Conservation (phyloP, 78 protist genomes). For the Creolimax fragrantissima region DNA sequence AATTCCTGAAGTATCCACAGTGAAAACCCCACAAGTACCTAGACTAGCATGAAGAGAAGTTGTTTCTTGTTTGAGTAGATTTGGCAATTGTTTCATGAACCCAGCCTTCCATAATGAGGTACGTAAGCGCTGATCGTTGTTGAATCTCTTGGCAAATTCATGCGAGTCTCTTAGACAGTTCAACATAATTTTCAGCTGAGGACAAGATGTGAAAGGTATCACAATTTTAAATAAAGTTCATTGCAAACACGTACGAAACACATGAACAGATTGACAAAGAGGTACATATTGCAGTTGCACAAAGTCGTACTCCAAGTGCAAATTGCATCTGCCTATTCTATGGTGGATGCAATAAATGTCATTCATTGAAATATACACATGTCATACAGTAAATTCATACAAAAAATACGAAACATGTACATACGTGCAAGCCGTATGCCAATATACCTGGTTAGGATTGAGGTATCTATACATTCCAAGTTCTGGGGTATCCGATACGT, state of each 20-base stretch:
- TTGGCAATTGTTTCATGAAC: slow-evolving; percentile 19
- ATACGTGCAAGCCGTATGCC: background rate
- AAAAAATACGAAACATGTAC: too few species aligned
- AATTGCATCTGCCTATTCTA: too few species aligned
- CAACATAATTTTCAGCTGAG: background rate
- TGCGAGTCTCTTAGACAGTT: background rate
- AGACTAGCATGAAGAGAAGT: background rate
- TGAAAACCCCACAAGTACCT: background rate
- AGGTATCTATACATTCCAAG: background rate
- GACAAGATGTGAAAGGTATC: too few species aligned
- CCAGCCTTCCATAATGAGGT: background rate
- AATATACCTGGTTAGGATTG: background rate
- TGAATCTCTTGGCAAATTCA: slow-evolving; percentile 9
- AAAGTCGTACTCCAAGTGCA: too few species aligned
- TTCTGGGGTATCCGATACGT: background rate
- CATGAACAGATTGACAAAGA: too few species aligned
- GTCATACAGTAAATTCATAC: too few species aligned
- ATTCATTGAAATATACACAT: too few species aligned
- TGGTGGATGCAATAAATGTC: too few species aligned
- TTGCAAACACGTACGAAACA: too few species aligned
- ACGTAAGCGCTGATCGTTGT: background rate
- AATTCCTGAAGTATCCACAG: too few species aligned
- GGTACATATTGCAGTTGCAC: too few species aligned
- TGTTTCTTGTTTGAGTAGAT: slow-evolving; percentile 3
- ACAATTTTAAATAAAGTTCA: too few species aligned